Evolutionary conservation across 2,329 filamentous ascomycete species (phyloP), one percentile per base, ranked within the genome.

Genomic region (Microcyclosporella mali): DNA sequence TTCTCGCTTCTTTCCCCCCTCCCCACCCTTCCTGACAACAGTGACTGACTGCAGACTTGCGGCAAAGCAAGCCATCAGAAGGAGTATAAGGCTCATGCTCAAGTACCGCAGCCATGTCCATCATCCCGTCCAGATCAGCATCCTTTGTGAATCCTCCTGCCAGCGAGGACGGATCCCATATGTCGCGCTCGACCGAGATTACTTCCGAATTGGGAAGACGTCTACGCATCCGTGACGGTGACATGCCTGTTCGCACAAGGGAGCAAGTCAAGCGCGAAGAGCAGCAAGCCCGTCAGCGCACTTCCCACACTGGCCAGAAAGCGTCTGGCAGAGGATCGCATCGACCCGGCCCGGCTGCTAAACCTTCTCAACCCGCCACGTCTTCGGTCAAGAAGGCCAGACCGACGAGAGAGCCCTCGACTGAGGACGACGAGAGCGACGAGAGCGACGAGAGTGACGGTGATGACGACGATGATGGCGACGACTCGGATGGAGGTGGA

Each of bases 201-300:
- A 47, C 49, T 38, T 51, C 51, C 25, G 49, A 49, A 3, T 21
- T 54, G 9, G 49, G 43, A 42, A 49, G 49, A 28, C 37, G 31
- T 28, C 37, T 47, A 19, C 33, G 14, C 28, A 34, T 47, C 27
- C 29, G 18, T 15, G 39, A 35, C 36, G 43, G n/a, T n/a, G n/a
- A 49, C 14, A 53, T 53, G 50, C 42, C 44, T 25, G 21, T 25
- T n/a, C 42, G 37, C 25, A 54, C 49, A 15, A 32, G 49, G 41
- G 40, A 41, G 29, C 36, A 41, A 10, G 46, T 45, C 12, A 50
- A 45, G 32, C 45, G 32, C 17, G 49, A 49, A 27, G 43, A 40
- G 19, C 31, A 33, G 8, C 37, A 39, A 32, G 11, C 21, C 21
- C n/a, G n/a, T n/a, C 21, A 25, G 21, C 21, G 21, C 21, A 9